Conservation (phyloP, 2,329 filamentous ascomycete species). For the Parascedosporium putredinis region DNA sequence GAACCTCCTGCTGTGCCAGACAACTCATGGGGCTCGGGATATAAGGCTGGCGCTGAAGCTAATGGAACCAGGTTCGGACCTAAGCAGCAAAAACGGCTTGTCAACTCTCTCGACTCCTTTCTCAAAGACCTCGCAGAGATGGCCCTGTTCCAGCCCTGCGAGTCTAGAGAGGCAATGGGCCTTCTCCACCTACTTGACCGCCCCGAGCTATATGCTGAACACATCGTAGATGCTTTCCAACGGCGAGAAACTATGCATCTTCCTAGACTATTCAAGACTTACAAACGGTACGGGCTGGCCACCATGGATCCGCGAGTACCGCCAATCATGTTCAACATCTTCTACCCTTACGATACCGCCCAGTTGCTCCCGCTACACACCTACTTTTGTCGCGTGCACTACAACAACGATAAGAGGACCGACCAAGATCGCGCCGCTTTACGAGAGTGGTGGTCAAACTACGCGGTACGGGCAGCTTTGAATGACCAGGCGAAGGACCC, state of each 20-base stretch:
- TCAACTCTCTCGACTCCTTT: background rate
- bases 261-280: background rate
- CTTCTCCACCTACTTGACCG: background rate
- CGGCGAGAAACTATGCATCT: background rate
- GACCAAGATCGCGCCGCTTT: background rate
- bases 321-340: background rate
- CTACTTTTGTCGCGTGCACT: slow-evolving; percentile 1
- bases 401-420: background rate
- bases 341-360: background rate
- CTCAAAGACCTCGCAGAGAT: background rate
- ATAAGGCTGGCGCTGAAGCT: background rate
- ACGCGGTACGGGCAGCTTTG: background rate
- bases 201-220: background rate
- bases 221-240: background rate
- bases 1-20: background rate
- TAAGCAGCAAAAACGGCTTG: background rate
- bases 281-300: background rate
- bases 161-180: background rate
- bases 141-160: background rate
- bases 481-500: background rate
- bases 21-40: background rate
- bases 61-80: background rate
- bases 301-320: background rate
- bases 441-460: slow-evolving; percentile 3
- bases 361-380: background rate